A percentile compares a stretch with the other conserved stretches of the same genome.
phyloP scores from a whole-genome alignment of 106 monocot genomes.

The Chionographis japonica region DNA sequence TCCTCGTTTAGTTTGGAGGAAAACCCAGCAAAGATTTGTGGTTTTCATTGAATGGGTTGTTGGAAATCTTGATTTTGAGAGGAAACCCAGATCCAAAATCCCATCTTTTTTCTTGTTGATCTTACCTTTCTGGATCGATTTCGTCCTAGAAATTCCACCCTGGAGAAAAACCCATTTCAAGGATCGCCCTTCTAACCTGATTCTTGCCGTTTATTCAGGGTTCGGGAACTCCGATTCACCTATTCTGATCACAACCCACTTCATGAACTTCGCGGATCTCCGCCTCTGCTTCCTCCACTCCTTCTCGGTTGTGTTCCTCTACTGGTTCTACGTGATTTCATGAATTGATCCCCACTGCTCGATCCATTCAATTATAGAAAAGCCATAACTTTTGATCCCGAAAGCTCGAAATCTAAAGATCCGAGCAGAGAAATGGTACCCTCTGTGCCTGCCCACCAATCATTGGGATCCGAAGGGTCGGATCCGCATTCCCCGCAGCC shows the following conservation, averaged over 20 bases:
- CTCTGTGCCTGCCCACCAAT: constrained; percentile 1
- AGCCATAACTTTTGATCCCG: not conserved
- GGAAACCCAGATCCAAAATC: too few species aligned
- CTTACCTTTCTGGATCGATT: too few species aligned
- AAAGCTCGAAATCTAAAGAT: not conserved
- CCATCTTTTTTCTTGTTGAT: too few species aligned
- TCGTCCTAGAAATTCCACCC: too few species aligned
- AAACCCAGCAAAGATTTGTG: too few species aligned
- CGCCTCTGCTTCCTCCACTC: constrained; percentile 58
- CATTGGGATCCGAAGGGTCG: constrained; percentile 14
- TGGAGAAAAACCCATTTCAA: too few species aligned
- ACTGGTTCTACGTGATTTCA: constrained; percentile 85
- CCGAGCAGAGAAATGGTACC: not conserved
- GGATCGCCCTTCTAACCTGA: too few species aligned
- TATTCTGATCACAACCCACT: not conserved
- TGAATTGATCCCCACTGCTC: constrained; percentile 24
- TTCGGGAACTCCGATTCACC: not conserved
- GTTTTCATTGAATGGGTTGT: too few species aligned
- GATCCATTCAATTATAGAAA: not conserved
- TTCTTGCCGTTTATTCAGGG: too few species aligned
- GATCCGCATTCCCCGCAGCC: not conserved
- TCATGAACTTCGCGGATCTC: constrained; percentile 45
- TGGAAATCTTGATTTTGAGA: too few species aligned
- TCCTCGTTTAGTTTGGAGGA: not conserved
- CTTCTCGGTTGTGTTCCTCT: constrained; percentile 75